Evolutionary conservation across 2,329 filamentous ascomycete species (phyloP).

Genomic region (Arthrobotrys entomopaga): DNA sequence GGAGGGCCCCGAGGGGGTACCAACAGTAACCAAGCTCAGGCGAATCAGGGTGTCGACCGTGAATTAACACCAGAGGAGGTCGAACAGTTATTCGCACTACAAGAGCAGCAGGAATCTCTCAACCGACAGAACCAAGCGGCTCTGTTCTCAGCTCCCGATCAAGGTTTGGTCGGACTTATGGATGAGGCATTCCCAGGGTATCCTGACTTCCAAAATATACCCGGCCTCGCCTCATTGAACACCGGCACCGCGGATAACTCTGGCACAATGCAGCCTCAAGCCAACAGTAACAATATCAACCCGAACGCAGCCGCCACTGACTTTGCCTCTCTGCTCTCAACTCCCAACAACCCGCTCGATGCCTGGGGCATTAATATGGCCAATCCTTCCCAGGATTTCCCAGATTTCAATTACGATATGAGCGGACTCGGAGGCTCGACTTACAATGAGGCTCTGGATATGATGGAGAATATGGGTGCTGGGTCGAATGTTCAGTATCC

Average conservation of each 20-base stretch:
- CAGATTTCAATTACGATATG: not conserved
- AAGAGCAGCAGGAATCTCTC: not conserved
- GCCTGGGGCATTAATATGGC: not conserved
- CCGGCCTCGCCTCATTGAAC: not conserved
- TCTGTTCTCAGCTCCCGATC: not conserved
- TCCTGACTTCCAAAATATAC: not conserved
- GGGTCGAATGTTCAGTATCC: not conserved
- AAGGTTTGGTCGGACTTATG: not conserved
- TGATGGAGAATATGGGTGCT: not conserved
- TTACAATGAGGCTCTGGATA: not conserved
- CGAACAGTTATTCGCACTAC: not conserved
- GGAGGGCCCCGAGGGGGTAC: not conserved
- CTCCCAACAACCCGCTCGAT: not conserved
- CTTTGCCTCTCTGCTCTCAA: not conserved
- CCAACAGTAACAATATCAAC: not conserved
- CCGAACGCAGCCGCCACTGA: not conserved
- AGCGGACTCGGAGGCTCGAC: not conserved
- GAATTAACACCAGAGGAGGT: conserved; percentile 5
- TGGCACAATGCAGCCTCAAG: not conserved
- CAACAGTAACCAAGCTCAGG: not conserved
- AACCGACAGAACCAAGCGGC: not conserved
- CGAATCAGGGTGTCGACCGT: not conserved
- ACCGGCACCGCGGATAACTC: not conserved
- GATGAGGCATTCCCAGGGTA: conserved; percentile 16
- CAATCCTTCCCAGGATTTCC: no score